Percentiles rank a stretch among this genome's conserved stretches.
Evolutionary conservation across 768 basidiomycete species (phyloP).

Genomic region (Fomitopsis serialis): DNA sequence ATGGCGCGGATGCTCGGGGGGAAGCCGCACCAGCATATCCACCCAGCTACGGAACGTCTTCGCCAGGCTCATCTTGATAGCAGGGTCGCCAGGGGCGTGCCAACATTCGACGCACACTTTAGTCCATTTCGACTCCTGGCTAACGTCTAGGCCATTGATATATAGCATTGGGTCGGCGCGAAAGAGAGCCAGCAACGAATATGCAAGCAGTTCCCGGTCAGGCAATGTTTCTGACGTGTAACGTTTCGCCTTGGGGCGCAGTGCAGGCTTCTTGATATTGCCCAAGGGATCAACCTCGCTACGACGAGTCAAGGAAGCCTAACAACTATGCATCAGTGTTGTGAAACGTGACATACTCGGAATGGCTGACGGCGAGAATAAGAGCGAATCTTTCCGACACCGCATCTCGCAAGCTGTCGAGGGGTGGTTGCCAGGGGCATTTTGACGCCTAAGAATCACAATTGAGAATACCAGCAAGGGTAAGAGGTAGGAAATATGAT

Average conservation of each 20-base stretch:
- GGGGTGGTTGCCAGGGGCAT: constrained; percentile 51
- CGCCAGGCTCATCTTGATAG: constrained; percentile 59
- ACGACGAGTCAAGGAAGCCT: constrained; percentile 37
- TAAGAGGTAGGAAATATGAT: neutral
- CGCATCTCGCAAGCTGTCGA: constrained; percentile 41
- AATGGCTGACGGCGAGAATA: constrained; percentile 47
- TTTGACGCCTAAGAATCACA: constrained; percentile 45
- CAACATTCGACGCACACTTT: constrained; percentile 46
- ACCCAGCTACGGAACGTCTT: constrained; percentile 42
- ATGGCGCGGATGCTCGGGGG: constrained; percentile 33
- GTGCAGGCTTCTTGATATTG: constrained; percentile 44
- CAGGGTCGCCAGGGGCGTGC: constrained; percentile 57
- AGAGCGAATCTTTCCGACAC: constrained; percentile 45
- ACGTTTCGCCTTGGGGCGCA: constrained; percentile 58
- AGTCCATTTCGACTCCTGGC: constrained; percentile 43
- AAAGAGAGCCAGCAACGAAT: constrained; percentile 69
- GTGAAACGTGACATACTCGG: neutral
- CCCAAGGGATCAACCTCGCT: constrained; percentile 59
- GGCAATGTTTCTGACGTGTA: constrained; percentile 52
- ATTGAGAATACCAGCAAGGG: neutral
- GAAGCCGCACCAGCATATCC: constrained; percentile 38
- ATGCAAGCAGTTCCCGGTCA: constrained; percentile 65
- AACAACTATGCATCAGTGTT: neutral
- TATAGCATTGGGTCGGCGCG: constrained; percentile 52
- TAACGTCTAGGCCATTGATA: constrained; percentile 36